phyloP scores from a whole-genome alignment of 2,329 filamentous ascomycete genomes.

The Arthrobotrys sphaeroides region DNA sequence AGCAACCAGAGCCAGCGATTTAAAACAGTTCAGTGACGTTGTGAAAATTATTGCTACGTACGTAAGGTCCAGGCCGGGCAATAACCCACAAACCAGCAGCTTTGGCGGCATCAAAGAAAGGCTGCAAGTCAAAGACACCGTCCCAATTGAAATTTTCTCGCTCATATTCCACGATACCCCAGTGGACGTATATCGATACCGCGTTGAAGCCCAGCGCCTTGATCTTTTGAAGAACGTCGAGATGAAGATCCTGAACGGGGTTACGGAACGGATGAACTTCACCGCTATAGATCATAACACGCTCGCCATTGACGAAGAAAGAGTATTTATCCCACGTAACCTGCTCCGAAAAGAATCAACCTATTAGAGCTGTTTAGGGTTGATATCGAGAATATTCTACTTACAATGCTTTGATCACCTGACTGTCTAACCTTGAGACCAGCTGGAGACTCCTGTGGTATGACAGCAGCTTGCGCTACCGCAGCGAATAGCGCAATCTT shows the following conservation, averaged over 20 bases:
- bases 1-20: not conserved
- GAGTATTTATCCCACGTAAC: constrained; percentile 79
- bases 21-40: not conserved
- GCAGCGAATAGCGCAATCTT: constrained; percentile 40
- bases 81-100: constrained; percentile 80
- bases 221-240: constrained; percentile 83
- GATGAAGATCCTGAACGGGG: constrained; percentile 71
- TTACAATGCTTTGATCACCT: constrained; percentile 22
- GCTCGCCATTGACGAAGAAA: constrained; percentile 74
- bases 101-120: constrained; percentile 79
- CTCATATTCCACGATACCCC: constrained; percentile 79
- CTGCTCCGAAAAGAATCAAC: constrained; percentile 55
- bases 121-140: constrained; percentile 76
- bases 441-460: constrained; percentile 33
- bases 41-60: constrained; percentile 4
- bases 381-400: not conserved
- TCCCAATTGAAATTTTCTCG: constrained; percentile 75
- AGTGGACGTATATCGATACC: constrained; percentile 81
- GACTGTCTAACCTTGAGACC: constrained; percentile 39
- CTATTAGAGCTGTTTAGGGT: not conserved
- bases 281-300: constrained; percentile 76
- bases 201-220: constrained; percentile 81
- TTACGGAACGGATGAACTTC: constrained; percentile 74
- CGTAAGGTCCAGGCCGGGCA: constrained; percentile 62
- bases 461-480: constrained; percentile 32